Percentiles rank a stretch among this genome's conserved stretches.
Conservation (phyloP, 352 stramenopile species). For the Poterioochromonas sp. region DNA sequence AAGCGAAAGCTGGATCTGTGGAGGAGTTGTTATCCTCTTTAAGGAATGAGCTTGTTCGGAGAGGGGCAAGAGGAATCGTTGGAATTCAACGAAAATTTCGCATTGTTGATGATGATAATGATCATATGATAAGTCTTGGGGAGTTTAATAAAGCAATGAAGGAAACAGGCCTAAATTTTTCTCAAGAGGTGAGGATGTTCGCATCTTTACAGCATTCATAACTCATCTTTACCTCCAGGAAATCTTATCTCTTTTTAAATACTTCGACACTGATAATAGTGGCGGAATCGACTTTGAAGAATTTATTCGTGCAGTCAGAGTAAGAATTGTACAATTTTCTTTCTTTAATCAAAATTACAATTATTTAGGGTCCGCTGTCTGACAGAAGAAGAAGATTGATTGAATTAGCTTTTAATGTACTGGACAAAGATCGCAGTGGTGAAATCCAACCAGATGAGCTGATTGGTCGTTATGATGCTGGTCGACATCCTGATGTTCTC, state of each 20-base stretch:
- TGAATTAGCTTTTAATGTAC: constrained; percentile 44
- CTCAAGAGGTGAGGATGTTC: constrained; percentile 31
- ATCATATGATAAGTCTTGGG: constrained; percentile 54
- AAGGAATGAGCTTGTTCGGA: not conserved
- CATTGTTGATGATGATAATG: constrained; percentile 59
- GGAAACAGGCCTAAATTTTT: constrained; percentile 49
- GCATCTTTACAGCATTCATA: not conserved
- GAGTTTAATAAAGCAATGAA: constrained; percentile 59
- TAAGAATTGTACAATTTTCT: not conserved
- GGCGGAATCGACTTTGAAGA: constrained; percentile 68
- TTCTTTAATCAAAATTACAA: not conserved
- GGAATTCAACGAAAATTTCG: constrained; percentile 62
- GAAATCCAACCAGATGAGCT: constrained; percentile 44
- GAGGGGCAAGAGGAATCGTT: constrained; percentile 61
- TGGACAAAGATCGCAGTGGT: constrained; percentile 47
- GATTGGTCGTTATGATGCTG: constrained; percentile 45
- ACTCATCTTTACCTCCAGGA: not conserved
- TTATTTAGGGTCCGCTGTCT: constrained; percentile 45
- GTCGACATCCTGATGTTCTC: constrained; percentile 46
- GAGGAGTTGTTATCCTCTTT: not conserved
- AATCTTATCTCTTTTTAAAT: constrained; percentile 53
- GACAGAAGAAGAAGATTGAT: constrained; percentile 44
- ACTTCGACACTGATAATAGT: constrained; percentile 66
- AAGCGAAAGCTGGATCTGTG: too few species aligned
- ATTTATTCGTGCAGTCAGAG: constrained; percentile 61